Percentiles rank a stretch among this genome's conserved stretches.
Evolutionary conservation across 192 early-diverging fungal species (phyloP).

Genomic region (Haplosporangium gracile): DNA sequence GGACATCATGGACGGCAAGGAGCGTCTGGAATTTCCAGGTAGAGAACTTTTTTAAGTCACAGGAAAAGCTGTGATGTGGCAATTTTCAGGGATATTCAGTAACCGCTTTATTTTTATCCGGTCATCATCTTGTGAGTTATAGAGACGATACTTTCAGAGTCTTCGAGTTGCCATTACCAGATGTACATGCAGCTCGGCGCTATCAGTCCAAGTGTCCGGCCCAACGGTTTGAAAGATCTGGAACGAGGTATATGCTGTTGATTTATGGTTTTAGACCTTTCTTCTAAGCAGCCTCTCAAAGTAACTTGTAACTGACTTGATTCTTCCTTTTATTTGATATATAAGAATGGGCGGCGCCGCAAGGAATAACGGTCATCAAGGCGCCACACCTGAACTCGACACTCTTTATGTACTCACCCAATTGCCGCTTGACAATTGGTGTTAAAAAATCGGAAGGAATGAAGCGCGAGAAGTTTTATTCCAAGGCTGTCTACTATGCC

Average conservation of each 20-base stretch:
- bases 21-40: constrained; percentile 45
- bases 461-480: constrained; percentile 66
- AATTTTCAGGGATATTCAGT: neutral
- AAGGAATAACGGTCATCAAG: constrained; percentile 61
- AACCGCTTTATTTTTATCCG: neutral
- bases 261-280: neutral
- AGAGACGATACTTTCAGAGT: constrained; percentile 41
- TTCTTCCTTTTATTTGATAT: neutral
- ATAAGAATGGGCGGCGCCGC: constrained; percentile 63
- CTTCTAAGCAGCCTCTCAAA: neutral
- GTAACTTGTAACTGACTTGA: neutral
- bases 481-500: constrained; percentile 66
- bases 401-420: constrained; percentile 61
- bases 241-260: constrained; percentile 58
- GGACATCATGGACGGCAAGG: constrained; percentile 35
- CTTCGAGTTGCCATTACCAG: constrained; percentile 56
- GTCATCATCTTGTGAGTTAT: neutral
- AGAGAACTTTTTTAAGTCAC: neutral
- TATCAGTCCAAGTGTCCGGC: constrained; percentile 52
- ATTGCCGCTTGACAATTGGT: constrained; percentile 56
- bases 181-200: constrained; percentile 65
- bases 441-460: constrained; percentile 57
- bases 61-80: neutral
- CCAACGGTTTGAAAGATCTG: constrained; percentile 57
- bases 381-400: constrained; percentile 57